phyloP scores from a whole-genome alignment of 306 rosid genomes.

The Vigna angularis region DNA sequence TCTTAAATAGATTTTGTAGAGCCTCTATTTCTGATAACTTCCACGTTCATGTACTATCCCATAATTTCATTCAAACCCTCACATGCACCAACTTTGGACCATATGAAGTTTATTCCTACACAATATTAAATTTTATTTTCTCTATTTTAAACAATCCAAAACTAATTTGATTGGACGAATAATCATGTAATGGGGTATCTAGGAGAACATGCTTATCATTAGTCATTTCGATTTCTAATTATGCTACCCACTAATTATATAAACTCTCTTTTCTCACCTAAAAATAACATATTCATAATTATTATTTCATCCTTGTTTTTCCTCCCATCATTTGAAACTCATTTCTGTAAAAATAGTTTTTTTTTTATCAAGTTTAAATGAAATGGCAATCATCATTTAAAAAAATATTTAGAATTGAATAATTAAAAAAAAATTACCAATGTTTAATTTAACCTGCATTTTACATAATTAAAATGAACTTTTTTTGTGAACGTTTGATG shows the following conservation, averaged over 20 bases:
- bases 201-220: slow-evolving; percentile 69
- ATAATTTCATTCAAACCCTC: slow-evolving; percentile 49
- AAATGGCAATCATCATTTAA: too few relatives aligned
- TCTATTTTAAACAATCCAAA: slow-evolving; percentile 45
- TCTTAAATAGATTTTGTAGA: slow-evolving; percentile 50
- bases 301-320: slow-evolving; percentile 5
- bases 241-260: slow-evolving; percentile 58
- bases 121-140: slow-evolving; percentile 32
- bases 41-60: slow-evolving; percentile 62
- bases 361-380: background rate
- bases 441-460: background rate
- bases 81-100: slow-evolving; percentile 67
- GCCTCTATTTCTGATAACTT: slow-evolving; percentile 48
- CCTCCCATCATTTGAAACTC: slow-evolving; percentile 48
- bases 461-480: background rate
- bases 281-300: background rate
- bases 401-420: background rate
- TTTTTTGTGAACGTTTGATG: background rate
- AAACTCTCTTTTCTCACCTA: slow-evolving; percentile 22
- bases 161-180: slow-evolving; percentile 55
- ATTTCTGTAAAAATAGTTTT: slow-evolving; percentile 16
- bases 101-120: slow-evolving; percentile 46
- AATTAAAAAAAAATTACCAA: background rate
- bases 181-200: slow-evolving; percentile 66
- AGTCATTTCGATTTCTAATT: slow-evolving; percentile 54